A percentile compares a stretch with the other conserved stretches of the same genome.
Conservation (phyloP, 192 early-diverging fungal species). For the Backusella parvicylindrica region DNA sequence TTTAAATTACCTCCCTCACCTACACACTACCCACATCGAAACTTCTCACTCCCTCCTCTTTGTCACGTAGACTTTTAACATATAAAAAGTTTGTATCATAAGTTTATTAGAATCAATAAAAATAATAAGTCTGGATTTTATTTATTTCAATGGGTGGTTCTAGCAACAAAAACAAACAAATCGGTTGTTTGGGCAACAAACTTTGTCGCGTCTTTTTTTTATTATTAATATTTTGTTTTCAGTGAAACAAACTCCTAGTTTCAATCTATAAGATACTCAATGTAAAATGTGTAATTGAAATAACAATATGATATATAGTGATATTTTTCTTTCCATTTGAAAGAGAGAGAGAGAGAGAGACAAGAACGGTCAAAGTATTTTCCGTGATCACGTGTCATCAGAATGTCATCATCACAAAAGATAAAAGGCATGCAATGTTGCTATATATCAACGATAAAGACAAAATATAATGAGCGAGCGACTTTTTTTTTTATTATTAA, state of each 20-base stretch:
- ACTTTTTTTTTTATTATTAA: not conserved
- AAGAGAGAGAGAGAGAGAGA: too few relatives aligned
- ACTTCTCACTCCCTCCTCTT: not conserved
- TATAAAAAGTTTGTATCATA: not conserved
- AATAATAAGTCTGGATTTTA: not conserved
- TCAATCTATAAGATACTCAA: too few relatives aligned
- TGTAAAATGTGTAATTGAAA: too few relatives aligned
- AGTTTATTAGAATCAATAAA: not conserved
- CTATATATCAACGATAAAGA: too few relatives aligned
- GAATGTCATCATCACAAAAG: too few relatives aligned
- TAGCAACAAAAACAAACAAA: not conserved
- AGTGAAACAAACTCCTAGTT: too few relatives aligned
- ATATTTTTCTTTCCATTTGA: not conserved
- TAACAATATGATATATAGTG: too few relatives aligned
- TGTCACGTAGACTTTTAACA: not conserved
- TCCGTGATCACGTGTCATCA: too few relatives aligned
- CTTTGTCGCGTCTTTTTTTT: not conserved
- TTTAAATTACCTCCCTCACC: constrained; percentile 31
- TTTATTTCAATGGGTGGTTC: not conserved
- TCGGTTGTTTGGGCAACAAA: not conserved
- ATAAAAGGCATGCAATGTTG: too few relatives aligned
- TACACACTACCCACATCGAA: not conserved
- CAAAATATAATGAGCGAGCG: not conserved
- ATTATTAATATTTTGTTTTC: too few relatives aligned
- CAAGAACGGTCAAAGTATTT: too few relatives aligned